Percentiles rank a stretch among this genome's conserved stretches.
Evolutionary conservation across 192 early-diverging fungal species (phyloP).

Genomic region (Pilaira anomala): DNA sequence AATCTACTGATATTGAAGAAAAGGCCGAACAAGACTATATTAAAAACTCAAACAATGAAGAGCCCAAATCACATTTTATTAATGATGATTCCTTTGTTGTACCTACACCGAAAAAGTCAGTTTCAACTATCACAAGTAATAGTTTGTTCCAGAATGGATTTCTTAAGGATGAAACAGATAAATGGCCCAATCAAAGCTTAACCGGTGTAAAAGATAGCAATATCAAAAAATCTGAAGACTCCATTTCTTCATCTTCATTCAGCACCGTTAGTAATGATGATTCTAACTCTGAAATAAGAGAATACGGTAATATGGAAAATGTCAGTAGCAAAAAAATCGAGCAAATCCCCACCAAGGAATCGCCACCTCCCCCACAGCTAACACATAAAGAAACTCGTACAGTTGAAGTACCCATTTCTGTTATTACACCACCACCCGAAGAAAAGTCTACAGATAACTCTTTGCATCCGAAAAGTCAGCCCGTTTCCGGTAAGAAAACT

Average conservation of each 20-base stretch:
- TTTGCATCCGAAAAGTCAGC: not conserved
- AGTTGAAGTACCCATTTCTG: not conserved
- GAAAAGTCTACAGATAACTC: not conserved
- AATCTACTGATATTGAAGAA: not conserved
- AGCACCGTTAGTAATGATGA: no score
- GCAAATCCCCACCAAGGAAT: not conserved
- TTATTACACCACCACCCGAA: not conserved
- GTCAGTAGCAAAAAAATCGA: not conserved
- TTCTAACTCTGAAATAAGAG: not conserved
- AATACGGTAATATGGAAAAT: not conserved
- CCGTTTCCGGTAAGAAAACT: not conserved
- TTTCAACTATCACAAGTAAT: no score
- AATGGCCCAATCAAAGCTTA: no score
- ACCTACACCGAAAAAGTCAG: no score
- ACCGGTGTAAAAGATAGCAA: no score
- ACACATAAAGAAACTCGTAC: not conserved
- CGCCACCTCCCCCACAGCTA: not conserved
- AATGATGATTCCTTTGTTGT: not conserved
- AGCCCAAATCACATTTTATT: not conserved
- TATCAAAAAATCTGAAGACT: no score
- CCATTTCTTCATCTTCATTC: no score
- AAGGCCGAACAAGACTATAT: not conserved
- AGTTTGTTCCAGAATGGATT: no score
- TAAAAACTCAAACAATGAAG: not conserved
- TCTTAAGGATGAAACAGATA: no score